Evolutionary conservation across 176 grass and related monocot species (phyloP).

Genomic region (Lolium rigidum): DNA sequence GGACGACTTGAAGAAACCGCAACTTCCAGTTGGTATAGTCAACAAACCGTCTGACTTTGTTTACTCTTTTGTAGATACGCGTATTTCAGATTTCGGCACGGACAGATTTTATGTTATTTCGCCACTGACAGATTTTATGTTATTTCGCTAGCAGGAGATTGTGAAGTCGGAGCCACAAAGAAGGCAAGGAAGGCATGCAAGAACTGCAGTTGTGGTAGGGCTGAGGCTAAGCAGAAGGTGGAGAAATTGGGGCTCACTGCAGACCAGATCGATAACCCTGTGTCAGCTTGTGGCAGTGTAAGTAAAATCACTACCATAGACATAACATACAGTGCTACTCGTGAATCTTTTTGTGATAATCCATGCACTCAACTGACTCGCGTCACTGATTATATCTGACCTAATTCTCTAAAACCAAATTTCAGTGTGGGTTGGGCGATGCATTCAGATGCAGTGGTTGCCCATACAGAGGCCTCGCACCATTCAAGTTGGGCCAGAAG

Average conservation of each 20-base stretch:
- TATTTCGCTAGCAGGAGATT: constrained; percentile 68
- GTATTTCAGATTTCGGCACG: constrained; percentile 15
- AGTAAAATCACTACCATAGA: constrained; percentile 9
- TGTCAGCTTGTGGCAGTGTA: constrained; percentile 94
- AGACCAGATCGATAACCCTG: constrained; percentile 86
- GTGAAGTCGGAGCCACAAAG: constrained; percentile 79
- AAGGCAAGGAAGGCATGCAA: constrained; percentile 98
- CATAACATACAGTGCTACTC: neutral
- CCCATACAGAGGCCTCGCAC: constrained; percentile 80
- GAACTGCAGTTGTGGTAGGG: constrained; percentile 94
- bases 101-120: constrained; percentile 9
- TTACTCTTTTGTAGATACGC: neutral
- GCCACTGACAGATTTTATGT: constrained; percentile 23
- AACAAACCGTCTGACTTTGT: constrained; percentile 2
- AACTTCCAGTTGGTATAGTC: constrained; percentile 75
- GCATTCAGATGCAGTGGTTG: constrained; percentile 89
- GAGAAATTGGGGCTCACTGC: constrained; percentile 76
- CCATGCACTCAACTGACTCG: too few relatives aligned
- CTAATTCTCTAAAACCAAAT: neutral
- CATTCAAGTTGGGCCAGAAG: constrained; percentile 91
- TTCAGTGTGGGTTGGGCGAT: constrained; percentile 92
- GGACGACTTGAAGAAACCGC: constrained; percentile 93
- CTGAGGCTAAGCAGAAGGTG: constrained; percentile 81
- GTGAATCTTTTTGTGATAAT: neutral
- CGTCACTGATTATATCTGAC: neutral